phyloP scores from a whole-genome alignment of 345 rosid species.

The Corchorus capsularis region DNA sequence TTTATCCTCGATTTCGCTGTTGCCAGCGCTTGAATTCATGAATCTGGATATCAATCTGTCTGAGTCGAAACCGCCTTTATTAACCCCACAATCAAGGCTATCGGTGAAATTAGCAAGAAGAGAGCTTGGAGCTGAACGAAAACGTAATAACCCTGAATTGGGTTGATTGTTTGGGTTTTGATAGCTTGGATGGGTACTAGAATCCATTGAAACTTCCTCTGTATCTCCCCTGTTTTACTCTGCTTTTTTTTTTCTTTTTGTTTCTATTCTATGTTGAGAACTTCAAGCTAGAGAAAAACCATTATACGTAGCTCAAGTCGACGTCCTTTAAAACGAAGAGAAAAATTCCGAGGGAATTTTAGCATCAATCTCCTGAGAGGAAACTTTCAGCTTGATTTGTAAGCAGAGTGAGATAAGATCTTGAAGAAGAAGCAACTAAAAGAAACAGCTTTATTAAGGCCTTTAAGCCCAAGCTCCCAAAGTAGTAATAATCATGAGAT shows the following conservation, averaged over 20 bases:
- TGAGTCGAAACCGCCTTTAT: constrained; percentile 39
- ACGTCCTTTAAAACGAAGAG: constrained; percentile 9
- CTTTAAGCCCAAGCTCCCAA: constrained; percentile 14
- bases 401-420: constrained; percentile 81
- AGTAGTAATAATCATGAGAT: constrained; percentile 4
- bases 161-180: constrained; percentile 47
- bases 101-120: constrained; percentile 44
- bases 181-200: constrained; percentile 42
- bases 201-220: constrained; percentile 52
- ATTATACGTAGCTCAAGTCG: constrained; percentile 22
- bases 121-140: constrained; percentile 81
- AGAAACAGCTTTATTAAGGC: constrained; percentile 17
- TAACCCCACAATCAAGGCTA: constrained; percentile 27
- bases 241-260: not conserved
- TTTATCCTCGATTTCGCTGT: constrained; percentile 34
- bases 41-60: constrained; percentile 49
- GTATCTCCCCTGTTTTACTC: constrained; percentile 8
- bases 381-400: constrained; percentile 49
- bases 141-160: constrained; percentile 71
- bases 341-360: constrained; percentile 37
- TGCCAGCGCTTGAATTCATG: constrained; percentile 35
- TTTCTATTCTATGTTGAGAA: not conserved
- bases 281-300: constrained; percentile 25
- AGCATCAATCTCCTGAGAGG: constrained; percentile 41
- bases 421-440: constrained; percentile 65